A percentile compares a stretch with the other conserved stretches of the same genome.
Evolutionary conservation across 2,329 filamentous ascomycete genomes (phyloP).

Genomic region (Cercospora canescens): DNA sequence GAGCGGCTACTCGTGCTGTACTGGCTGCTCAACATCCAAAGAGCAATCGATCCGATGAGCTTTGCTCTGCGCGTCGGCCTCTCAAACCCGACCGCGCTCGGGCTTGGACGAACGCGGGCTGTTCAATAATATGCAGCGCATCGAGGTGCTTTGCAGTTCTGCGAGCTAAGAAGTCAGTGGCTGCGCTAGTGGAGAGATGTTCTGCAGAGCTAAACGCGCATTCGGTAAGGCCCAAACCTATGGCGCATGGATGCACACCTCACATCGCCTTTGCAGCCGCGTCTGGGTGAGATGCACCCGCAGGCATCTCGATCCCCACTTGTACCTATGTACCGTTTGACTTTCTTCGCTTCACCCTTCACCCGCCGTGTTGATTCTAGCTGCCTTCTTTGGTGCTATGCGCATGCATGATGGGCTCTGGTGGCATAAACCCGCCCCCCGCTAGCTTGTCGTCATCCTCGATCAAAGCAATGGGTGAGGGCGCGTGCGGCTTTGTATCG

Average conservation of each 20-base stretch:
- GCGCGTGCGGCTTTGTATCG: conserved; percentile 20
- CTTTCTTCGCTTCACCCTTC: conserved; percentile 21
- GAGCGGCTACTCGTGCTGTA: background rate
- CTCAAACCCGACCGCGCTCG: background rate
- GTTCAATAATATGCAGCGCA: background rate
- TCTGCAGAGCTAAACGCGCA: conserved; percentile 9
- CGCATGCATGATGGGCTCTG: conserved; percentile 20
- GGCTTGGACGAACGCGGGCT: conserved; percentile 1
- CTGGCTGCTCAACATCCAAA: background rate
- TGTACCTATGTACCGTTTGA: conserved; percentile 20
- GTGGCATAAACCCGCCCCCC: conserved; percentile 23
- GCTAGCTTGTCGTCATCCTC: conserved; percentile 28
- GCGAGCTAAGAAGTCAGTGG: background rate
- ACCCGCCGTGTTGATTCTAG: conserved; percentile 21
- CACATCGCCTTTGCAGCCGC: conserved; percentile 20
- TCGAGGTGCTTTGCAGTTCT: background rate
- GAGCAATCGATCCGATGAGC: background rate
- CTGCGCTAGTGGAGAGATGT: conserved; percentile 1
- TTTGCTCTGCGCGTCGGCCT: background rate
- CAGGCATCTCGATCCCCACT: conserved; percentile 25
- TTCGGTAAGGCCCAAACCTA: background rate
- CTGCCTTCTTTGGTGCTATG: conserved; percentile 21
- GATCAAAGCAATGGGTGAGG: conserved; percentile 16
- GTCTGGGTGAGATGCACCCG: conserved; percentile 16
- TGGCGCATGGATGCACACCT: conserved; percentile 16